These are phyloP conservation scores for Kwoniella europaea DNA, from an alignment of 768 basidiomycete species.

Conservation along the genomic window DNA sequence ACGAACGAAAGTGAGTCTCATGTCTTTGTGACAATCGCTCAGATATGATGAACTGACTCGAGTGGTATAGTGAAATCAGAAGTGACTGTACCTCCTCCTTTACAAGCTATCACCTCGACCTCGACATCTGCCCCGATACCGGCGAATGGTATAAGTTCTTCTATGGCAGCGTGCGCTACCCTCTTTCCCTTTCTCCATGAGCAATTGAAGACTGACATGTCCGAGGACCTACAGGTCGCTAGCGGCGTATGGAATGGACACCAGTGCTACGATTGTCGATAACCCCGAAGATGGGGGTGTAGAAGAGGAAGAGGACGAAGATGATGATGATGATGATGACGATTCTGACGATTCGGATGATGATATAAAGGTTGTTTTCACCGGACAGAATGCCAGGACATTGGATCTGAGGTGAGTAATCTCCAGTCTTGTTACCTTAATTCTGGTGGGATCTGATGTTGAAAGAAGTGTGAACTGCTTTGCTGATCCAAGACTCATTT, in stretches of 20 bases:
- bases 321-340: slow-evolving; percentile 24
- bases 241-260: slow-evolving; percentile 47
- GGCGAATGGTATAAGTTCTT: slow-evolving; percentile 17
- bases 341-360: slow-evolving; percentile 31
- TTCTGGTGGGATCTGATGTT: no score
- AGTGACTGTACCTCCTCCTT: not conserved
- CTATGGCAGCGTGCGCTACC: slow-evolving; percentile 40
- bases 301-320: slow-evolving; percentile 43
- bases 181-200: no score
- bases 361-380: slow-evolving; percentile 54
- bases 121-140: not conserved
- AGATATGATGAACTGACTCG: not conserved
- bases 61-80: not conserved
- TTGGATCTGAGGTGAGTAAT: slow-evolving; percentile 54
- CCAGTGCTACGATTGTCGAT: slow-evolving; percentile 35
- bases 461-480: not conserved
- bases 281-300: slow-evolving; percentile 45
- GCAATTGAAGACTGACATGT: not conserved
- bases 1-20: not conserved
- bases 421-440: not conserved
- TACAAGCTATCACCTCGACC: slow-evolving; percentile 47
- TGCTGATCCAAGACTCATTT: not conserved
- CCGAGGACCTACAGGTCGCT: slow-evolving; percentile 25
- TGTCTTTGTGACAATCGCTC: not conserved
- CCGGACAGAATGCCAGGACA: slow-evolving; percentile 38